A percentile compares a stretch with the other conserved stretches of the same genome.
phyloP scores from a whole-genome alignment of 441 rosid genomes.

The Bruguiera hainesii region DNA sequence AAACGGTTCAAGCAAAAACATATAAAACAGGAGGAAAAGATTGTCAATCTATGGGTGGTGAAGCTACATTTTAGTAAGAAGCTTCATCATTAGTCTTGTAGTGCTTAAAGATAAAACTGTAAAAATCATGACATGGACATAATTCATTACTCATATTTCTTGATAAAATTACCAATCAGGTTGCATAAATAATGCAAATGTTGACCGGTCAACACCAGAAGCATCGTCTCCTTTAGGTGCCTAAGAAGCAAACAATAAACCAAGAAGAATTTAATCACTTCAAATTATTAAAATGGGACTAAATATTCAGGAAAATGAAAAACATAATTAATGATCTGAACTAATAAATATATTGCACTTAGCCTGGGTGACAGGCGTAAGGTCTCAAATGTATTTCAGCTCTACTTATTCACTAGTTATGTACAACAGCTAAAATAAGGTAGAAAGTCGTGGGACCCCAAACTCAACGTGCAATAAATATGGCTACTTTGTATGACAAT shows the following conservation, averaged over 20 bases:
- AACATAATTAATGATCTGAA: not conserved
- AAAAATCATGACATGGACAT: slow-evolving; percentile 6
- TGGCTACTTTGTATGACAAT: no score
- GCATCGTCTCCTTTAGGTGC: slow-evolving; percentile 79
- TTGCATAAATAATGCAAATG: slow-evolving; percentile 96
- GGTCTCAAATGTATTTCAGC: not conserved
- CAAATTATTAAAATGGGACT: not conserved
- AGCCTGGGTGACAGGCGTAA: not conserved
- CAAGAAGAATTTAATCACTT: not conserved
- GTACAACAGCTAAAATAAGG: not conserved
- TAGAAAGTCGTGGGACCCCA: not conserved
- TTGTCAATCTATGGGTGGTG: slow-evolving; percentile 5
- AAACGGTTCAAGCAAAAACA: not conserved
- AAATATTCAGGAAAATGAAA: no score
- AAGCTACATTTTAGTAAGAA: slow-evolving; percentile 9
- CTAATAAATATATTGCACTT: not conserved
- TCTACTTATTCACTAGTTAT: not conserved
- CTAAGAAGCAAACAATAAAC: slow-evolving; percentile 29
- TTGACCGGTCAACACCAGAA: slow-evolving; percentile 69
- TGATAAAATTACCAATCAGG: slow-evolving; percentile 71
- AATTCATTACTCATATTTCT: not conserved
- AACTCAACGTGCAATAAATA: not conserved
- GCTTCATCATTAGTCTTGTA: not conserved
- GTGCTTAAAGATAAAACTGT: not conserved
- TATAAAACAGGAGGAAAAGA: not conserved